Evolutionary conservation across 164 flowering plant species (phyloP), one percentile per base, ranked within the genome.

Genomic region (Piper longum): DNA sequence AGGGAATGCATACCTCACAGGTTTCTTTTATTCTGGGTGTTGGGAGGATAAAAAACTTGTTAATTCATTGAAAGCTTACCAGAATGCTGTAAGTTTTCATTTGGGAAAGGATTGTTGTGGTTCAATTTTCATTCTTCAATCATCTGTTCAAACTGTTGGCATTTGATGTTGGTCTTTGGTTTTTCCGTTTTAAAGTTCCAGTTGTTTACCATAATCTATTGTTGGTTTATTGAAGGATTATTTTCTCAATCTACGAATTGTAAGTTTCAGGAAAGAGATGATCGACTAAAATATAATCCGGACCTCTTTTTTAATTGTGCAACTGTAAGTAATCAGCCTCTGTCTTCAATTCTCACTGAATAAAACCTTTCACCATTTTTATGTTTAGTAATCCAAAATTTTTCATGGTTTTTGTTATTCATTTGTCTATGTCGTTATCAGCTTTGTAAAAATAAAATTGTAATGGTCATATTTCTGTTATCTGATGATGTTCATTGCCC

Each of bases 301-400:
- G 96, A 91, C 68, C 77, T 91, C 18, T 86, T 80, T 77, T 89
- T 78, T 79, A 87, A 89, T 72, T 85, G 83, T 82, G 96, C 95
- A 43, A 91, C 85, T 66, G 98, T 91, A 80, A 85, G 92, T 63
- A 2, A 48, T 5, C 11, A 48, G 14, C 14, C 52, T 14, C 52
- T 48, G 14, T 48, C 52, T 48, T 5, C 3, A 48, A 48, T 48
- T 48, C 14, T 48, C 11, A 5, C 52, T 9, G 14, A 48, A 9
- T 8, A 48, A 2, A 48, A 1, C 36, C 36, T 26, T 26, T 26
- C 36, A 26, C 36, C 36, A 26, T 26, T 26, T 26, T 26, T 26
- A 26, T 26, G 36, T 26, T 26, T 26, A 26, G 2, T 26, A 26
- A 26, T 26, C 36, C 2, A 26, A 26, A 26, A 26, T 26, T 26